Evolutionary conservation across 2,329 filamentous ascomycete species (phyloP).

Genomic region (Herpotrichia juniperi): DNA sequence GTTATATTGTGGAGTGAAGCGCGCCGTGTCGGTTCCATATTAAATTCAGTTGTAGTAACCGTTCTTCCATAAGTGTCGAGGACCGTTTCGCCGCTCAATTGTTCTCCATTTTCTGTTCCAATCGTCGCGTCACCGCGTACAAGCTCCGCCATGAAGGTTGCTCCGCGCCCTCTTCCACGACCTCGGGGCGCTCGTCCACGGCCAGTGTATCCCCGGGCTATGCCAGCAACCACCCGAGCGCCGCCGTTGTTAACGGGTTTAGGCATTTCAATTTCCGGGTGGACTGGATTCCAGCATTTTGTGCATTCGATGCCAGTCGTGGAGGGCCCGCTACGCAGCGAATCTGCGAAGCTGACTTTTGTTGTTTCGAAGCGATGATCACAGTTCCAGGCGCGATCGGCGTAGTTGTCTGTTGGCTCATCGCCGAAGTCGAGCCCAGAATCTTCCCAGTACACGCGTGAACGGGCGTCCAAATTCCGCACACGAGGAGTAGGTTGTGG

Average conservation of each 20-base stretch:
- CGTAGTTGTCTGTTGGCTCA: slow-evolving; percentile 38
- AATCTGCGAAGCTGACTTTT: slow-evolving; percentile 19
- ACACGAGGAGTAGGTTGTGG: slow-evolving; percentile 9
- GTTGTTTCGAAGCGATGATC: slow-evolving; percentile 26
- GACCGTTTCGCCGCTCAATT: neutral
- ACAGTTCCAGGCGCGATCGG: slow-evolving; percentile 32
- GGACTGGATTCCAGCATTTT: slow-evolving; percentile 33
- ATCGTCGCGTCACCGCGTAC: slow-evolving; percentile 3
- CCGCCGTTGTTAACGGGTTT: slow-evolving; percentile 1
- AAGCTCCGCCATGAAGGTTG: neutral
- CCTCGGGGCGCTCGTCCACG: slow-evolving; percentile 2
- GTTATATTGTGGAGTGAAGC: neutral
- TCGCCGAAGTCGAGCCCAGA: slow-evolving; percentile 41
- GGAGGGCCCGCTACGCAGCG: slow-evolving; percentile 10
- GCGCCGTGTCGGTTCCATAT: neutral
- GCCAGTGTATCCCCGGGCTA: neutral
- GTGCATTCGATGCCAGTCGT: slow-evolving; percentile 33
- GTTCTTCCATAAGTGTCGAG: slow-evolving; percentile 26
- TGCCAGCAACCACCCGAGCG: slow-evolving; percentile 6
- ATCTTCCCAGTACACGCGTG: slow-evolving; percentile 35
- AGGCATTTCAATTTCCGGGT: slow-evolving; percentile 26
- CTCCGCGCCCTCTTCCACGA: neutral
- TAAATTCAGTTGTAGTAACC: slow-evolving; percentile 13
- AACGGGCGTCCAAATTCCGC: slow-evolving; percentile 43
- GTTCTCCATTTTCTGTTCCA: neutral